Evolutionary conservation across 495 filamentous ascomycete genomes (phyloP), one percentile per base, ranked within the genome.

Genomic region (Neurospora pannonica): DNA sequence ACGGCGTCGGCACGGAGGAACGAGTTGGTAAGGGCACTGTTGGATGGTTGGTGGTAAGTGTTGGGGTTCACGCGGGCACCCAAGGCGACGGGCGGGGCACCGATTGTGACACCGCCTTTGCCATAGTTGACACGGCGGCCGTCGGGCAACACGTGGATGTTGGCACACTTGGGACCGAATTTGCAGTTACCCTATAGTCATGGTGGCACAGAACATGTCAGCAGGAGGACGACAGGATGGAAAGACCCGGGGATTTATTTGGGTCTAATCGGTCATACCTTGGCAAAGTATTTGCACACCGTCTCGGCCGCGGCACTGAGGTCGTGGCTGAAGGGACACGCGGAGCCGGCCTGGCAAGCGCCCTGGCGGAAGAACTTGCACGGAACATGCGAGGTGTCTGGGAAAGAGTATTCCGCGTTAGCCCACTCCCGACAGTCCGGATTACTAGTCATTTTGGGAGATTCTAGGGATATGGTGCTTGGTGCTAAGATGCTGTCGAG

Each of bases 291-390:
- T 85, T 98, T 98, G 89, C 96, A 99, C 62, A 94, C 91, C 75
- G 91, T 93, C 74, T 97, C 94, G 38, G 90, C 87, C 31, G 93
- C 87, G 28, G 90, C 84, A 81, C 95, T 91, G 74, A 92, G 89
- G 67, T 94, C 95, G 84, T 99, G 96, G 74, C 94, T 92, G 84
- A 98, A 99, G 46, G 96, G 96, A 84, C 96, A 99, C 67, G 94
- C 93, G 80, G 92, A 92, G 76, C 96, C 96, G 70, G 96, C 96
- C 88, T 98, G 95, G 83, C 96, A 99, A 79, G 93, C 91, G 79
- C 96, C 96, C 84, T 97, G 92, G 69, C 94, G 90, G 84, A 94
- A 99, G 90, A 99, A 99, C 86, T 98, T 98, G 92, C 96, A 99
- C 21, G 96, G 96, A 46, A 99, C 96, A 85, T 98, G 96, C 71